Percentiles rank a stretch among this genome's conserved stretches.
Evolutionary conservation across 2,329 filamentous ascomycete species (phyloP).

Genomic region (Rachicladosporium sp.): DNA sequence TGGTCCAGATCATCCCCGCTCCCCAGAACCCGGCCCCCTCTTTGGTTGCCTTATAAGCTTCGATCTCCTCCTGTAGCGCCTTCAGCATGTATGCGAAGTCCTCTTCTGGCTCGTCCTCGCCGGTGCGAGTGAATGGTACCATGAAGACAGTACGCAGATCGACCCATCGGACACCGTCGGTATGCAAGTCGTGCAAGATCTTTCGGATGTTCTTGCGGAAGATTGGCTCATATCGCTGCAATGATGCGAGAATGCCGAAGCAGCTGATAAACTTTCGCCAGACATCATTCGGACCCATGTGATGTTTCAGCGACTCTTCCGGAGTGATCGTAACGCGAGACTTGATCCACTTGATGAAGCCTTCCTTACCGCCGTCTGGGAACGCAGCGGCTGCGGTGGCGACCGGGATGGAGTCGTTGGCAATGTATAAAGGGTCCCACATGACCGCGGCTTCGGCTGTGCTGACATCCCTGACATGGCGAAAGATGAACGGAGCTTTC

Average conservation of each 20-base stretch:
- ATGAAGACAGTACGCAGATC: constrained; percentile 70
- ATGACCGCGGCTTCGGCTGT: constrained; percentile 35
- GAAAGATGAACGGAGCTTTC: constrained; percentile 47
- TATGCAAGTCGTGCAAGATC: constrained; percentile 58
- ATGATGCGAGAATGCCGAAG: constrained; percentile 59
- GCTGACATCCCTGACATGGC: constrained; percentile 35
- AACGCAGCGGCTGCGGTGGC: constrained; percentile 57
- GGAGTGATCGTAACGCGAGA: constrained; percentile 58
- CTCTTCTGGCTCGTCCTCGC: constrained; percentile 51
- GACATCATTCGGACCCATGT: constrained; percentile 70
- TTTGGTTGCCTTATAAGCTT: constrained; percentile 58
- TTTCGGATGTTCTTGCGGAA: constrained; percentile 63
- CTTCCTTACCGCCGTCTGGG: constrained; percentile 55
- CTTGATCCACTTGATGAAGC: constrained; percentile 68
- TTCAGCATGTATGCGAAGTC: constrained; percentile 60
- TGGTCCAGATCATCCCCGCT: constrained; percentile 73
- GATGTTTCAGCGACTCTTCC: constrained; percentile 63
- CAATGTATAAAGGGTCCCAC: constrained; percentile 54
- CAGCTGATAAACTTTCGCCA: constrained; percentile 74
- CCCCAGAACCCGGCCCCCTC: constrained; percentile 75
- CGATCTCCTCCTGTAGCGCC: constrained; percentile 65
- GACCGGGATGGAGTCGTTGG: constrained; percentile 47
- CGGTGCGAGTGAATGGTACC: constrained; percentile 54
- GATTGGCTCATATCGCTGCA: constrained; percentile 84
- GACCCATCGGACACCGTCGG: constrained; percentile 73